Base-by-base conservation (phyloP, 306 rosid genomes). In the Quercus ilex region DNA sequence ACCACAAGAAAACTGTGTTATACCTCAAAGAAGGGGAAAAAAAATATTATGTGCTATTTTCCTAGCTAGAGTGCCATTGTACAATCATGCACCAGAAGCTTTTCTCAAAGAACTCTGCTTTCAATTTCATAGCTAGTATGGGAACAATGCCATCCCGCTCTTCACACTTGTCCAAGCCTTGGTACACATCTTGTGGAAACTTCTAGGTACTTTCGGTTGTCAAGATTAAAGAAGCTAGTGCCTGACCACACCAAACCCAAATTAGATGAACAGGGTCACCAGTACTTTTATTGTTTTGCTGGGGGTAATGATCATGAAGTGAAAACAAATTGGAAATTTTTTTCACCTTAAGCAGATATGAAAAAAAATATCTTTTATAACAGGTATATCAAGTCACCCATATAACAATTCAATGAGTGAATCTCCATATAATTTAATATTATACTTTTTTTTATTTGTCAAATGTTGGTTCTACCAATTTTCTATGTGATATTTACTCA, bases 161-260 rank as follows among this genome's bases (percentile, higher is more conserved):
- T 57, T 38, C n/a, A n/a, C n/a, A 38, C 78, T 20, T 73, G 79
- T 55, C 62, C 63, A 19, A 30, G 26, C 21, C 56, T 15, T 49
- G 46, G 46, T 38, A 1, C 52, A 10, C 26, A 28, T 20, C 57
- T 52, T 31, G 17, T 7, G 75, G 85, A 76, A 81, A 62, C 77
- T 81, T 81, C 85, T 81, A 4, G 81, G 85, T n/a, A 59, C 21
- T 49, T 81, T 81, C 80, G 3, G 9, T 58, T 19, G 76, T 63
- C 23, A 62, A 6, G 63, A 79, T 49, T 17, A 20, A 8, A 25
- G 5, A 8, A 25, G 5, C 67, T 49, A 15, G 21, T 28, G 55
- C 56, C 26, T 21, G 35, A 17, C 55, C 14, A 23, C 19, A 20
- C 15, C 26, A 31, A 25, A 15, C 69, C 19, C 69, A 60, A 14